Conservation (phyloP, 1,284 basidiomycete species). For the Sutorius eximius region DNA sequence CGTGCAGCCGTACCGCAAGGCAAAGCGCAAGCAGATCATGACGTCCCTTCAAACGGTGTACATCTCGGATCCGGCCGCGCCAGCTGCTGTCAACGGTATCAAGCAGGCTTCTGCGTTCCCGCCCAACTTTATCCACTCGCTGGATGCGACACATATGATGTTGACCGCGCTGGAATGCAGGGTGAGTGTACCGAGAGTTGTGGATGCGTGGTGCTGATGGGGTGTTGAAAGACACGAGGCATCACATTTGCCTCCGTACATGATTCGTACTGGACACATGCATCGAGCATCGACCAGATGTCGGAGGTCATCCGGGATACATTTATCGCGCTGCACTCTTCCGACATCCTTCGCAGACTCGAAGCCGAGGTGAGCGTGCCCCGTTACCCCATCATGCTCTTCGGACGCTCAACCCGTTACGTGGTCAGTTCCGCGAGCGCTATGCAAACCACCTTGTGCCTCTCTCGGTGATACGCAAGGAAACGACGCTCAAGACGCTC, state of each 20-base stretch:
- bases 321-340: constrained; percentile 90
- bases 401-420: neutral
- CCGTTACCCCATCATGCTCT: neutral
- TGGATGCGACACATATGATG: constrained; percentile 99
- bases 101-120: constrained; percentile 98
- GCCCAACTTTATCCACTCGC: constrained; percentile 96
- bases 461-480: constrained; percentile 48
- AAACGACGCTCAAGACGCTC: constrained; percentile 40
- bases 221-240: constrained; percentile 50
- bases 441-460: constrained; percentile 80
- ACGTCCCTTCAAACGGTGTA: constrained; percentile 91
- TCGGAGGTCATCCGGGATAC: constrained; percentile 88
- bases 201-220: constrained; percentile 6
- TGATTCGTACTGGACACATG: constrained; percentile 99
- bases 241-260: constrained; percentile 95
- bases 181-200: constrained; percentile 43
- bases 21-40: constrained; percentile 78
- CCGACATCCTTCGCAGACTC: constrained; percentile 73
- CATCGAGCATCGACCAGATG: constrained; percentile 87
- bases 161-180: constrained; percentile 91
- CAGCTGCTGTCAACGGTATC: constrained; percentile 77
- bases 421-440: constrained; percentile 67
- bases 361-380: constrained; percentile 52
- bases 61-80: constrained; percentile 85
- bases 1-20: constrained; percentile 94